Percentiles rank a stretch among this genome's conserved stretches.
phyloP scores from a whole-genome alignment of 305 asterid species.

The Withania somnifera region DNA sequence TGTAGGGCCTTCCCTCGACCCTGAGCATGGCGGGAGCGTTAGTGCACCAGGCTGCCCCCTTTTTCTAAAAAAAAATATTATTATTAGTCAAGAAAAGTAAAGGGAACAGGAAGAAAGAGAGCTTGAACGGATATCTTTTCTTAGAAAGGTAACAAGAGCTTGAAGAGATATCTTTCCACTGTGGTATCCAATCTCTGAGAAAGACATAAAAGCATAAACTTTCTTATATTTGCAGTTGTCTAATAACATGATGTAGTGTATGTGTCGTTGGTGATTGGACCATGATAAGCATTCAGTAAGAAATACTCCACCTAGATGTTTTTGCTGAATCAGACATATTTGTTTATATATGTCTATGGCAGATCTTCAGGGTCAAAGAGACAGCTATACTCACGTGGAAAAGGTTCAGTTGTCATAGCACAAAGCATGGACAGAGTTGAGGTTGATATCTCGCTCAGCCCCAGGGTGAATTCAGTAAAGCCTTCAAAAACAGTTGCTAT shows the following conservation, averaged over 20 bases:
- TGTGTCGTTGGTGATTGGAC: neutral
- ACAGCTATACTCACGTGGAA: conserved; percentile 16
- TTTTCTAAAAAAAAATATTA: too few relatives aligned
- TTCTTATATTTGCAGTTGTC: neutral
- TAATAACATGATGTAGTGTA: neutral
- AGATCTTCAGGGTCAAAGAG: conserved; percentile 26
- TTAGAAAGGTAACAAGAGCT: neutral
- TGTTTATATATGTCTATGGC: conserved; percentile 6
- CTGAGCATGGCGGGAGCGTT: too few relatives aligned
- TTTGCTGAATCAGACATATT: neutral
- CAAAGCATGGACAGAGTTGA: conserved; percentile 26
- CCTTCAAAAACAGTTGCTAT: conserved; percentile 89
- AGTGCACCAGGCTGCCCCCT: too few relatives aligned
- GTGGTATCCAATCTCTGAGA: neutral
- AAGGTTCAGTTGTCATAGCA: conserved; percentile 27
- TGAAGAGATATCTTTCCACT: neutral
- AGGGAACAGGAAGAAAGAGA: neutral
- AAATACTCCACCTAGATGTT: neutral
- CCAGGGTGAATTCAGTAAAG: conserved; percentile 80
- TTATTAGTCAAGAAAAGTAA: neutral
- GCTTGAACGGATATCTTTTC: neutral
- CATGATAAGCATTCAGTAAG: neutral
- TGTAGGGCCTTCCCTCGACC: too few relatives aligned
- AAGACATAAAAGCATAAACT: neutral
- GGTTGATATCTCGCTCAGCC: conserved; percentile 68